Base-by-base conservation (phyloP, 2,329 filamentous ascomycete genomes). In the Hyphodiscus sp. region DNA sequence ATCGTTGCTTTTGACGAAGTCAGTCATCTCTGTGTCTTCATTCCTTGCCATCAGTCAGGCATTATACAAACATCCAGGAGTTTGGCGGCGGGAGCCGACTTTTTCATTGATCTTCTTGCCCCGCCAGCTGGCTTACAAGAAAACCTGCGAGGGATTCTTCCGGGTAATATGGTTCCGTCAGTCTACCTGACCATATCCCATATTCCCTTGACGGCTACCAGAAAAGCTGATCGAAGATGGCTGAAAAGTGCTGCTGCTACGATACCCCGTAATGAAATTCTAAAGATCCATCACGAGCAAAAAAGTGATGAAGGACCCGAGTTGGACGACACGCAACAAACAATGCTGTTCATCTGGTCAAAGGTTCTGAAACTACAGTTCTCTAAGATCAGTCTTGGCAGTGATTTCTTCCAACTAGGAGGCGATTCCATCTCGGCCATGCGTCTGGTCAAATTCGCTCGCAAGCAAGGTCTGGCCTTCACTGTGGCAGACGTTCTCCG, bases 401-500 rank as follows among this genome's bases (percentile, higher is more conserved):
- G 69, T 45, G 73, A 67, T 55, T 75, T 75, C 61, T 70, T 70
- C 55, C 56, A 57, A 7, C 57, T 71, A 0, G 67, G 68, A 18
- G 70, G 69, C 13, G 68, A 69, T 46, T 70, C 67, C 0, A 56
- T 71, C 0, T 47, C 54, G n/a, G 67, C 68, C 1, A 74, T 73
- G 65, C 74, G 72, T 42, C 59, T 79, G 2, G 75, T 79, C 0
- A 71, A 75, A 23, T 66, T 20, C 1, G 58, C 60, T 19, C 54
- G 60, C 41, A 33, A 43, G n/a, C 20, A 51, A 18, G 69, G 69
- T 1, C 53, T 71, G 10, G 59, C 60, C 8, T 55, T 76, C 1
- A 69, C 67, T 0, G 74, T 77, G 1, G 66, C 68, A 4, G 68
- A 73, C 46, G 68, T 75, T 16, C 76, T 76, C 60, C 52, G 57